Evolutionary conservation across 1,284 basidiomycete species (phyloP).

Genomic region (Ganoderma lingzhi): DNA sequence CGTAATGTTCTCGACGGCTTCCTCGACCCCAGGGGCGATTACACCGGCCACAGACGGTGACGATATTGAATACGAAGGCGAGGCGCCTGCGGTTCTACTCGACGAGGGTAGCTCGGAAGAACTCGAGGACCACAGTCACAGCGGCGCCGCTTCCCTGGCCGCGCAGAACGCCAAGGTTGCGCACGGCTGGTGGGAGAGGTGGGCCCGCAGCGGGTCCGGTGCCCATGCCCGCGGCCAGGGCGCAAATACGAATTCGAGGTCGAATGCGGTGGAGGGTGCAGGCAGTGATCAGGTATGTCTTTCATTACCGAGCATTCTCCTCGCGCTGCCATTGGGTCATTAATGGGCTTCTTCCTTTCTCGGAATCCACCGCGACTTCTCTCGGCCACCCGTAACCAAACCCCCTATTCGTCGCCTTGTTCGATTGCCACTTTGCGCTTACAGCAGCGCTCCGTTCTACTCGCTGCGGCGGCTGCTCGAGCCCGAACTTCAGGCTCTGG

Average conservation of each 20-base stretch:
- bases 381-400: constrained; percentile 2
- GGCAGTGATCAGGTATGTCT: constrained; percentile 34
- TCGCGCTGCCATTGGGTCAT: constrained; percentile 21
- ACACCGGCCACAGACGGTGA: constrained; percentile 37
- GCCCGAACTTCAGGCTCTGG: neutral
- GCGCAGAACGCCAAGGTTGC: constrained; percentile 53
- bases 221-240: constrained; percentile 12
- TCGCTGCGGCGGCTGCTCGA: neutral
- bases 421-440: constrained; percentile 13
- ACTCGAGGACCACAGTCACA: constrained; percentile 26
- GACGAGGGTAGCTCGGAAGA: constrained; percentile 33
- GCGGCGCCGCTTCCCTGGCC: constrained; percentile 32
- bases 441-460: neutral
- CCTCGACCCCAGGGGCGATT: constrained; percentile 42
- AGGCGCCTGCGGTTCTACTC: constrained; percentile 7
- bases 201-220: constrained; percentile 45
- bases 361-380: neutral
- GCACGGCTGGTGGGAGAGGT: constrained; percentile 68
- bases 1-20: constrained; percentile 33
- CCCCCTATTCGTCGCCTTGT: constrained; percentile 5
- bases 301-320: constrained; percentile 33
- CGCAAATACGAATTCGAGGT: neutral
- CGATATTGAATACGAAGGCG: constrained; percentile 27
- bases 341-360: constrained; percentile 9
- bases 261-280: neutral